Evolutionary conservation across 1,284 basidiomycete species (phyloP), one percentile per base, ranked within the genome.

Genomic region (Uromyces viciae-fabae): DNA sequence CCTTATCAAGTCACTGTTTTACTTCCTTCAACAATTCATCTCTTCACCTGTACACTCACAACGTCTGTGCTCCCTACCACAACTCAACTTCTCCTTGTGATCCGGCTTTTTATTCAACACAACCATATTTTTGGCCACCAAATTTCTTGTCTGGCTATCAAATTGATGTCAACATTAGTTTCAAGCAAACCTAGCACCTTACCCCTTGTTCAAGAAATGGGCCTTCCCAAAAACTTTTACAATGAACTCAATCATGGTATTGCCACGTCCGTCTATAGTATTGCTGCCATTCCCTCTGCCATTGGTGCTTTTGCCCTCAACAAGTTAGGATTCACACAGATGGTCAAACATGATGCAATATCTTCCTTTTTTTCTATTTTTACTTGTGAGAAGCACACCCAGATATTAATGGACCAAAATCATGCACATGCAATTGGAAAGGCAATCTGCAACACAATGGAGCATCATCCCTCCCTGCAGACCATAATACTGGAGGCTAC

Each of bases 121-220:
- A 89, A 93, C 36, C 88, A 88, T 40, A 88, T 93, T 33, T 98
- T 98, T 87, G 97, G 97, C 2, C 90, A 93, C 0, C 92, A 91
- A 83, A 90, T 97, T 76, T 90, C 96, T 73, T 92, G 94, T 0
- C 88, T 84, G 93, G 94, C 94, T 1, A 94, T 98, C 88, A 96
- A 96, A 86, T 93, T 98, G 85, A 95, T 98, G 92, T 92, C 96
- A 4, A 95, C 95, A 0, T 99, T 99, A 86, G 92, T 99, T 22
- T 96, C 99, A 88, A 99, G 98, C 84, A 97, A 99, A 87, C 97
- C 97, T 11, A 98, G 96, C 0, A 96, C 94, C 17, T 88, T 99
- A 79, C 88, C 90, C 0, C 92, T 96, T 74, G 91, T 99, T 52
- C 97, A 99, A 86, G 97, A 99, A 86, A 90, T 91, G 69, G 91